phyloP scores from a whole-genome alignment of 2,329 filamentous ascomycete species.

The Fonsecaea pugnacius region DNA sequence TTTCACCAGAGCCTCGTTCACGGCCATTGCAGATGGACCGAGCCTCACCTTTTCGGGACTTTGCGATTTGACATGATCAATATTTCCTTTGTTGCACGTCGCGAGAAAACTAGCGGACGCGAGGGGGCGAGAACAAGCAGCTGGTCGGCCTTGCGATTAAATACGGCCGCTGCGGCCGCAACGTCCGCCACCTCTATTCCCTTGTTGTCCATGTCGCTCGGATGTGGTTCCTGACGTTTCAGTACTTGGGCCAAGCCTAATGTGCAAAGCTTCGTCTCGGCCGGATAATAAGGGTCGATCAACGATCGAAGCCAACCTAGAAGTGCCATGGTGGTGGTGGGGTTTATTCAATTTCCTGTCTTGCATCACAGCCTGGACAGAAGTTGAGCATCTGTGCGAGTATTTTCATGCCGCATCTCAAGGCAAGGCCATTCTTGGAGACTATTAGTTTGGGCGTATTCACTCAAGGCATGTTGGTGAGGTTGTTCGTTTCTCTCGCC shows the following conservation, averaged over 20 bases:
- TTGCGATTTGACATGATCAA: background rate
- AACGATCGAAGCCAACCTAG: background rate
- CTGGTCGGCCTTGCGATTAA: background rate
- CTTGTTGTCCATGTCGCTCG: background rate
- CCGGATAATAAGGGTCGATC: background rate
- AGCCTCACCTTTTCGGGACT: background rate
- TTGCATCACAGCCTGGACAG: background rate
- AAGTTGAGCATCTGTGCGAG: background rate
- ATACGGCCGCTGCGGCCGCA: background rate
- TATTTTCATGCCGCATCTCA: background rate
- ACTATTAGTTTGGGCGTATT: background rate
- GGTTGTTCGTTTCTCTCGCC: background rate
- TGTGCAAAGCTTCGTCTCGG: background rate
- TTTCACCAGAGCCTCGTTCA: background rate
- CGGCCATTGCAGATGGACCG: background rate
- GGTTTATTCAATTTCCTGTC: background rate
- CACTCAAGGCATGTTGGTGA: background rate
- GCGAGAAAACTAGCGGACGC: background rate
- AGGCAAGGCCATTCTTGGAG: background rate
- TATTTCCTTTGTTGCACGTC: background rate
- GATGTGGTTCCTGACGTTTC: background rate
- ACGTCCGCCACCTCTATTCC: background rate
- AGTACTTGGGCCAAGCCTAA: background rate
- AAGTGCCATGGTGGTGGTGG: background rate
- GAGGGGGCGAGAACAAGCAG: background rate